Percentiles rank a stretch among this genome's conserved stretches.
Conservation (phyloP, 371 early-diverging fungal species). For the Circinella umbellata region DNA sequence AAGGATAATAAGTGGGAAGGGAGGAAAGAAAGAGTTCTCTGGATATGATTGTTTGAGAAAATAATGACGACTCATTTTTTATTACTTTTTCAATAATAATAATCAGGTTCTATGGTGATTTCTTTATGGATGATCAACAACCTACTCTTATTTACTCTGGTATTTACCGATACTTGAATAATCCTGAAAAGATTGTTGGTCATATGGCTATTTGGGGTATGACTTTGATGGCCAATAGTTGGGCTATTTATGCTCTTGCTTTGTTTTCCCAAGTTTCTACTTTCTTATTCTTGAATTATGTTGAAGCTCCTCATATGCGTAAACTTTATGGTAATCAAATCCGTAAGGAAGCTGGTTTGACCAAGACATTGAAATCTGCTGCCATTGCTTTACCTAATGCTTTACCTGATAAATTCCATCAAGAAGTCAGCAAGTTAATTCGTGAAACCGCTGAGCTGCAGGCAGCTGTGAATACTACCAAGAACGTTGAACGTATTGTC, state of each 20-base stretch:
- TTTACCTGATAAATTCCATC: constrained; percentile 37
- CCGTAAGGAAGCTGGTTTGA: constrained; percentile 80
- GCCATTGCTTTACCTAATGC: constrained; percentile 40
- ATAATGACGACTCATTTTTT: too few species aligned
- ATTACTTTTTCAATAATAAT: background rate
- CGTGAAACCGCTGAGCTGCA: constrained; percentile 45
- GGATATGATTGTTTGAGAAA: background rate
- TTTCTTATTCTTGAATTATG: constrained; percentile 79
- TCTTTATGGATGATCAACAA: constrained; percentile 77
- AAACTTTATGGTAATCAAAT: constrained; percentile 82
- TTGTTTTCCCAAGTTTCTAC: constrained; percentile 81
- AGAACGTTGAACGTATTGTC: constrained; percentile 61
- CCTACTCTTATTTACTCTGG: constrained; percentile 77
- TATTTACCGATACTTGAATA: constrained; percentile 86
- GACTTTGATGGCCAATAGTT: constrained; percentile 81
- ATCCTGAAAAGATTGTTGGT: constrained; percentile 91
- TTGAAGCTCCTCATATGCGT: constrained; percentile 89
- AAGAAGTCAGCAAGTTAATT: constrained; percentile 41
- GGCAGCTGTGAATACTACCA: constrained; percentile 45
- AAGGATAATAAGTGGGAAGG: too few species aligned
- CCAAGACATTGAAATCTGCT: constrained; percentile 57
- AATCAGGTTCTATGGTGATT: constrained; percentile 80
- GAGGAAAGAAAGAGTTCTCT: too few species aligned
- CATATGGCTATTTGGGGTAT: constrained; percentile 92
- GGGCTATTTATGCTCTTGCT: constrained; percentile 80